Conservation (phyloP, 2,329 filamentous ascomycete genomes). For the Trematosphaeria pertusa region DNA sequence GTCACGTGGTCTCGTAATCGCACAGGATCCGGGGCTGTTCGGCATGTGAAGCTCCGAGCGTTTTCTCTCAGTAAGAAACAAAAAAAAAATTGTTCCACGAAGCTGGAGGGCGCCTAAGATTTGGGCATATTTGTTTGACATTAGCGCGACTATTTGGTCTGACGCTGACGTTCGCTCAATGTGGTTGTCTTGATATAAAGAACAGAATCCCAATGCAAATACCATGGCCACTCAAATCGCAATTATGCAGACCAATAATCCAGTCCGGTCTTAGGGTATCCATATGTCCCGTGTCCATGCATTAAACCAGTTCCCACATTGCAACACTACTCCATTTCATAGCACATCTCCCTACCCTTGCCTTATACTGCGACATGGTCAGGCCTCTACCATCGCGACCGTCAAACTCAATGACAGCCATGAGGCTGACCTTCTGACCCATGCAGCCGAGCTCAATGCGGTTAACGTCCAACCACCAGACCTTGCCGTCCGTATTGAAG, state of each 20-base stretch:
- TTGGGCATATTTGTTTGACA: too few relatives aligned
- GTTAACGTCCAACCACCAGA: slow-evolving; percentile 80
- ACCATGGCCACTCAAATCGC: too few relatives aligned
- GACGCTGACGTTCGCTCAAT: too few relatives aligned
- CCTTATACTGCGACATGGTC: slow-evolving; percentile 48
- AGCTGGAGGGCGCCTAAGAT: too few relatives aligned
- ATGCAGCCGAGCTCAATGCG: slow-evolving; percentile 56
- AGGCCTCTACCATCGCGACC: slow-evolving; percentile 61
- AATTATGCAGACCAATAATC: too few relatives aligned
- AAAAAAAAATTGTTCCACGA: too few relatives aligned
- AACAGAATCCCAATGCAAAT: too few relatives aligned
- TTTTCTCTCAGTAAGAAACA: too few relatives aligned
- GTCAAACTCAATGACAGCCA: slow-evolving; percentile 64
- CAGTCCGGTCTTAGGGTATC: too few relatives aligned
- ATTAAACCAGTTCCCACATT: slow-evolving; percentile 61
- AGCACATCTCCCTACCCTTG: slow-evolving; percentile 54
- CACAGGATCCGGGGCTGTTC: not conserved
- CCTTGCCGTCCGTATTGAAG: slow-evolving; percentile 74
- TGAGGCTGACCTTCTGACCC: slow-evolving; percentile 68
- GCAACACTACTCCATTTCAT: slow-evolving; percentile 61
- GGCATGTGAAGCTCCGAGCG: too few relatives aligned
- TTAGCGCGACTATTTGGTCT: too few relatives aligned
- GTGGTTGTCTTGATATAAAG: too few relatives aligned
- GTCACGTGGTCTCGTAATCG: slow-evolving; percentile 7
- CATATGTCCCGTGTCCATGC: slow-evolving; percentile 1